phyloP scores from a whole-genome alignment of 75 land plant genomes.

The Azolla pinnata region DNA sequence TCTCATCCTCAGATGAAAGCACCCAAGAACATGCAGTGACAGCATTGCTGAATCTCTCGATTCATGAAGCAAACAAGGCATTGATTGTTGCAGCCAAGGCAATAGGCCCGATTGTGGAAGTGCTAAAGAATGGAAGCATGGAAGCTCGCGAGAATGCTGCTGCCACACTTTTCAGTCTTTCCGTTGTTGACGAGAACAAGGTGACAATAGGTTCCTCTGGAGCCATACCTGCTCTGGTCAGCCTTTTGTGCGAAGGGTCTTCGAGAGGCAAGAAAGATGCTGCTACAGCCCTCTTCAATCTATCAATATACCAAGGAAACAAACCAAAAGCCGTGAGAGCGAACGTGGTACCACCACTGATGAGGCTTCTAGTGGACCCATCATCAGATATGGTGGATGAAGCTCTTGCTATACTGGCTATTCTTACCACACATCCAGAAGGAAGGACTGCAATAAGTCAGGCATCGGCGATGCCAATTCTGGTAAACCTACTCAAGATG shows the following conservation, averaged over 20 bases:
- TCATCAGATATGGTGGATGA: slow-evolving; percentile 61
- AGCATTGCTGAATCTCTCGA: slow-evolving; percentile 83
- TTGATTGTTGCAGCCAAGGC: slow-evolving; percentile 50
- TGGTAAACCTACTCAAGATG: slow-evolving; percentile 59
- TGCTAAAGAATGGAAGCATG: slow-evolving; percentile 45
- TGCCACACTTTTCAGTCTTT: slow-evolving; percentile 61
- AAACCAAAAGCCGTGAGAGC: slow-evolving; percentile 36
- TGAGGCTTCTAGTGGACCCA: slow-evolving; percentile 56
- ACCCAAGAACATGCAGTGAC: slow-evolving; percentile 89
- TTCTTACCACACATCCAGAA: slow-evolving; percentile 71
- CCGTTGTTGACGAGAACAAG: slow-evolving; percentile 46
- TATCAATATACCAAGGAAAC: slow-evolving; percentile 52
- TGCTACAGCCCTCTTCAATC: slow-evolving; percentile 55
- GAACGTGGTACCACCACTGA: slow-evolving; percentile 31
- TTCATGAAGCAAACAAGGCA: slow-evolving; percentile 57
- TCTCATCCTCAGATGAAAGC: slow-evolving; percentile 36
- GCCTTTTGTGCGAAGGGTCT: slow-evolving; percentile 44
- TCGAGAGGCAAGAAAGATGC: slow-evolving; percentile 60
- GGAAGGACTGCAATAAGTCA: slow-evolving; percentile 66
- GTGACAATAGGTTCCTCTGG: slow-evolving; percentile 9
- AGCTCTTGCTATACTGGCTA: slow-evolving; percentile 69
- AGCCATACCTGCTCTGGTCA: slow-evolving; percentile 44
- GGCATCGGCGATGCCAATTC: slow-evolving; percentile 53
- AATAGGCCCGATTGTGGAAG: slow-evolving; percentile 41
- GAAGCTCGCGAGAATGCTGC: slow-evolving; percentile 81